phyloP scores from a whole-genome alignment of 2,329 filamentous ascomycete genomes.

The Curvularia verruculosa region DNA sequence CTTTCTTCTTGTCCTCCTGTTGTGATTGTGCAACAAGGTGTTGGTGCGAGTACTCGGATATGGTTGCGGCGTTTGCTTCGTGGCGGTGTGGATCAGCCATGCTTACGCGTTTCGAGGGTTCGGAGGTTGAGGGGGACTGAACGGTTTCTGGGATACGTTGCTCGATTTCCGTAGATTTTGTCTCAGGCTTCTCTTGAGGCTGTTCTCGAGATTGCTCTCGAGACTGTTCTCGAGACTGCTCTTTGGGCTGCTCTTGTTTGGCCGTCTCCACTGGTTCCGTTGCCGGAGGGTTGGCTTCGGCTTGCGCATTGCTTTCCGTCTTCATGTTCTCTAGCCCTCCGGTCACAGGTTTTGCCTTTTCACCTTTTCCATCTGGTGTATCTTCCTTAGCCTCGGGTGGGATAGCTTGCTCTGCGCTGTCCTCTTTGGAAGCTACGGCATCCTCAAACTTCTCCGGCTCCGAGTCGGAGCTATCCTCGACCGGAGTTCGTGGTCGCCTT shows the following conservation, averaged over 20 bases:
- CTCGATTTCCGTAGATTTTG: slow-evolving; percentile 6
- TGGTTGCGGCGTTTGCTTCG: slow-evolving; percentile 25
- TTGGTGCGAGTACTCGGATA: slow-evolving; percentile 93
- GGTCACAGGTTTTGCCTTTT: slow-evolving; percentile 7
- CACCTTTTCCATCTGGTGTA: slow-evolving; percentile 14
- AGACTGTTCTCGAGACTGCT: neutral
- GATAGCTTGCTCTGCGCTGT: slow-evolving; percentile 35
- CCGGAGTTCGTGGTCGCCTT: slow-evolving; percentile 41
- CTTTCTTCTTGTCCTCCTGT: slow-evolving; percentile 48
- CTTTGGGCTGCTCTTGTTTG: slow-evolving; percentile 12
- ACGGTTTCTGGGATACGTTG: neutral
- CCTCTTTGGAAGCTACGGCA: slow-evolving; percentile 31
- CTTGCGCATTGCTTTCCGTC: slow-evolving; percentile 17
- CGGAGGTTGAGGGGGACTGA: slow-evolving; percentile 6
- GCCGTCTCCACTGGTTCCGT: slow-evolving; percentile 16
- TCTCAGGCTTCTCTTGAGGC: slow-evolving; percentile 6
- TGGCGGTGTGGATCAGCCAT: slow-evolving; percentile 5
- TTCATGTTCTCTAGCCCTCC: slow-evolving; percentile 11
- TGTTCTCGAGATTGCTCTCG: slow-evolving; percentile 12
- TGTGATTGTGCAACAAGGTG: slow-evolving; percentile 64
- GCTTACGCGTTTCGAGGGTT: slow-evolving; percentile 19
- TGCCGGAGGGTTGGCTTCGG: slow-evolving; percentile 22
- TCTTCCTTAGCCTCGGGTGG: slow-evolving; percentile 29
- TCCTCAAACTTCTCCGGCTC: slow-evolving; percentile 39
- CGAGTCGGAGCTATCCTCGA: slow-evolving; percentile 35